A percentile compares a stretch with the other conserved stretches of the same genome.
phyloP scores from a whole-genome alignment of 352 stramenopile species.

The Phytophthora rubi region DNA sequence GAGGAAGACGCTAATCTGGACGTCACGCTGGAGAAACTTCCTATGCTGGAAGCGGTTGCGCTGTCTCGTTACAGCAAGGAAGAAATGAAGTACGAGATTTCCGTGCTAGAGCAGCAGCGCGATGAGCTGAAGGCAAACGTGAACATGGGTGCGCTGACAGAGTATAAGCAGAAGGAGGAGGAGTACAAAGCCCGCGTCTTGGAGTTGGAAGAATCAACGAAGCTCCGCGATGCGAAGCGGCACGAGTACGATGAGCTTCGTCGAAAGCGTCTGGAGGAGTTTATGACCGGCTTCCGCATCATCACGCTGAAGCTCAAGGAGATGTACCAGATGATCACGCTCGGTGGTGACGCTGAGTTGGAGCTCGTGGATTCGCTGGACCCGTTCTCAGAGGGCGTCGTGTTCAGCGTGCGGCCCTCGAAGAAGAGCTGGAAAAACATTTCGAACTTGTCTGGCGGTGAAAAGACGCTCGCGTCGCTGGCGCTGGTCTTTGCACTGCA shows the following conservation, averaged over 20 bases:
- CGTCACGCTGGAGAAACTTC: slow-evolving; percentile 63
- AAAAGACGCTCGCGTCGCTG: slow-evolving; percentile 99
- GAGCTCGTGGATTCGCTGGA: slow-evolving; percentile 99
- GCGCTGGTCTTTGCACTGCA: slow-evolving; percentile 99
- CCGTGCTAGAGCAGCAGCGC: slow-evolving; percentile 91
- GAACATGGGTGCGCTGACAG: slow-evolving; percentile 91
- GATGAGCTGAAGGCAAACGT: slow-evolving; percentile 95
- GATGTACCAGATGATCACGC: slow-evolving; percentile 99
- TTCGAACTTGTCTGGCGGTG: slow-evolving; percentile 98
- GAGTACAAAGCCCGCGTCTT: slow-evolving; percentile 94
- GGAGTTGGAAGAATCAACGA: slow-evolving; percentile 96
- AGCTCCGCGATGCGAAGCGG: slow-evolving; percentile 91
- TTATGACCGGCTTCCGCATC: slow-evolving; percentile 98
- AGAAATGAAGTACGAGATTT: slow-evolving; percentile 95
- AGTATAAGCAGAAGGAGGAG: slow-evolving; percentile 95
- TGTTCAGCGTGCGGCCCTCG: slow-evolving; percentile 98
- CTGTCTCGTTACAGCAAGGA: slow-evolving; percentile 91
- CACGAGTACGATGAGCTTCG: slow-evolving; percentile 97
- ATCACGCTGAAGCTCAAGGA: slow-evolving; percentile 99
- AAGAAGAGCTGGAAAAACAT: slow-evolving; percentile 99
- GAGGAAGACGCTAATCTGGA: slow-evolving; percentile 47
- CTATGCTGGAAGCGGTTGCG: slow-evolving; percentile 73
- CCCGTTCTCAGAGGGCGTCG: slow-evolving; percentile 99
- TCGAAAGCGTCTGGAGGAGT: slow-evolving; percentile 97
- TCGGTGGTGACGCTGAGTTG: slow-evolving; percentile 97